Evolutionary conservation across 768 basidiomycete genomes (phyloP), one percentile per base, ranked within the genome.

Genomic region (Collybia sp.): DNA sequence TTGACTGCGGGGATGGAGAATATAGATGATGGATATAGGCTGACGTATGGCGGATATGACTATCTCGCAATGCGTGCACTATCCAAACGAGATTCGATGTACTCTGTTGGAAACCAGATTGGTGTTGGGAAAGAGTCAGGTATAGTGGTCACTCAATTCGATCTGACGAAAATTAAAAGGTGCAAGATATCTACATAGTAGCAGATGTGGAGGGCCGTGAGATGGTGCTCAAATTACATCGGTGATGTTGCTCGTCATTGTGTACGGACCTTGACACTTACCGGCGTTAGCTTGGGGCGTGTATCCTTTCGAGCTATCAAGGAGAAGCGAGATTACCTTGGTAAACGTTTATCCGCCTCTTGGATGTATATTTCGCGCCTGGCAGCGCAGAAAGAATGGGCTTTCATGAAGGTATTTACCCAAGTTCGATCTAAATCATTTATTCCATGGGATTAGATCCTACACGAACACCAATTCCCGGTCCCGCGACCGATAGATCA

Each of bases 351-450:
- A 65, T 90, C 87, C 13, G 95, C 96, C 1, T 91, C 91, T 13
- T 99, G 96, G 96, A 96, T 98, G 93, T 98, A 97, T 67, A 91
- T 99, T 90, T 94, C 92, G 16, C 80, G 96, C 16, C 68, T 99
- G 39, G 87, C 94, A 13, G 96, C 96, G 8, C 87, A 95, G 69
- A 98, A 97, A 61, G 96, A 99, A 62, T 99, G 85, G 80, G 92
- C 91, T 1, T 99, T 98, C 64, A 95, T 99, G 91, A 97, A 96
- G 76, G 95, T 92, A 40, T 30, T 34, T 33, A n/a, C 18, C 32
- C 42, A 36, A 42, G 33, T 30, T 15, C 33, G 30, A 40, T 11
- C 41, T 15, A 13, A n/a, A 32, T 37, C 32, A 9, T 9, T 2
- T 19, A 18, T 12, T 36, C 34, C n/a, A 44, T 37, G 30, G 13